These are phyloP conservation scores for Steccherinum ochraceum DNA, from an alignment of 768 basidiomycete genomes.

Conservation along the genomic window DNA sequence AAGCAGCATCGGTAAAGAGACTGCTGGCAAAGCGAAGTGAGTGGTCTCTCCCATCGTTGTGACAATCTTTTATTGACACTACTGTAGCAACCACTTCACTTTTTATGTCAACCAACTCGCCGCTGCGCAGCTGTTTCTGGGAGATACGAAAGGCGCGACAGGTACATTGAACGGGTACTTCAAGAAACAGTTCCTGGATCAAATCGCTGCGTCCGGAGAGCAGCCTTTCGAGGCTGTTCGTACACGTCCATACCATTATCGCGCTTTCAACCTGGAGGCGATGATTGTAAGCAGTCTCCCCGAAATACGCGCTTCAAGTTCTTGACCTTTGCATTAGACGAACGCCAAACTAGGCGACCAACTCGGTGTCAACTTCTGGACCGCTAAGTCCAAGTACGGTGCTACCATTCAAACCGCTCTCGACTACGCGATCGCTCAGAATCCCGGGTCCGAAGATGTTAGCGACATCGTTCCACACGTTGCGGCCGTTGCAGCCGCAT, in stretches of 20 bases:
- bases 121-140: conserved; percentile 33
- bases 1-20: conserved; percentile 35
- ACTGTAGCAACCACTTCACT: conserved; percentile 44
- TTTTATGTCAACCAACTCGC: conserved; percentile 43
- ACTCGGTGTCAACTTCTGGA: conserved; percentile 44
- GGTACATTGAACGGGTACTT: conserved; percentile 35
- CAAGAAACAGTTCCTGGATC: conserved; percentile 33
- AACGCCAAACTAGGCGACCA: conserved; percentile 49
- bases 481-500: conserved; percentile 43
- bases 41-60: conserved; percentile 9
- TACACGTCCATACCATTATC: conserved; percentile 50
- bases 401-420: conserved; percentile 48
- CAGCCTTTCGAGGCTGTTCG: conserved; percentile 53
- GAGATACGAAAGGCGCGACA: conserved; percentile 36
- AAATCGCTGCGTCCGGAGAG: conserved; percentile 46
- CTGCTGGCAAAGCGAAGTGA: conserved; percentile 43
- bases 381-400: conserved; percentile 37
- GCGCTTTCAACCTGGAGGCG: conserved; percentile 53
- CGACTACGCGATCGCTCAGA: conserved; percentile 37
- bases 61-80: background rate
- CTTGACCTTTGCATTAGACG: conserved; percentile 25
- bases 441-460: conserved; percentile 36
- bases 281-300: conserved; percentile 37
- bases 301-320: background rate
- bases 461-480: conserved; percentile 41